Evolutionary conservation across 306 rosid genomes (phyloP).

Genomic region (Neltuma alba): DNA sequence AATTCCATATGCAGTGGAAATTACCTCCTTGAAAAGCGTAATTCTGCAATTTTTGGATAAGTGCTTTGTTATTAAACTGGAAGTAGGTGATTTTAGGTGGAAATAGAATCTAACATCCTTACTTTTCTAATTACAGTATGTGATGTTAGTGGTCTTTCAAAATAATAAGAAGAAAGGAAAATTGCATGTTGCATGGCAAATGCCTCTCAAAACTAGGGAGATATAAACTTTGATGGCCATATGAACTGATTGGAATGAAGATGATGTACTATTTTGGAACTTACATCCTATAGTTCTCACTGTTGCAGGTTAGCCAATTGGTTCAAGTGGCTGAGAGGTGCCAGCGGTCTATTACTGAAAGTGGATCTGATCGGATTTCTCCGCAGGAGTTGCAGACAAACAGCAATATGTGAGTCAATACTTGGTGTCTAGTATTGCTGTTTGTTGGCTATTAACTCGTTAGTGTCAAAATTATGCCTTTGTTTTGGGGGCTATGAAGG

Average conservation of each 20-base stretch:
- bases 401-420: conserved; percentile 82
- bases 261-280: conserved; percentile 6
- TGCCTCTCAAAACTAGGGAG: not conserved
- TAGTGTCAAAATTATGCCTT: not conserved
- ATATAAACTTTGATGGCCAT: not conserved
- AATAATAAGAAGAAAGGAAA: not conserved
- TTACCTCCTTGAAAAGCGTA: not conserved
- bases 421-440: not conserved
- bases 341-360: conserved; percentile 82
- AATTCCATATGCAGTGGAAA: not conserved
- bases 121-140: not conserved
- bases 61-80: not conserved
- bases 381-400: conserved; percentile 89
- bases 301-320: conserved; percentile 83
- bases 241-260: not conserved
- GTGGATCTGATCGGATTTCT: conserved; percentile 90
- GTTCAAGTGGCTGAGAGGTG: conserved; percentile 93
- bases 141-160: not conserved
- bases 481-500: not conserved
- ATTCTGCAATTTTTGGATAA: not conserved
- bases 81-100: not conserved
- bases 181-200: not conserved
- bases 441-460: not conserved
- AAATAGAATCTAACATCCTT: not conserved
- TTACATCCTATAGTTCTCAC: conserved; percentile 20